Conservation (phyloP, 768 basidiomycete genomes). For the Tephrocybe rancida region DNA sequence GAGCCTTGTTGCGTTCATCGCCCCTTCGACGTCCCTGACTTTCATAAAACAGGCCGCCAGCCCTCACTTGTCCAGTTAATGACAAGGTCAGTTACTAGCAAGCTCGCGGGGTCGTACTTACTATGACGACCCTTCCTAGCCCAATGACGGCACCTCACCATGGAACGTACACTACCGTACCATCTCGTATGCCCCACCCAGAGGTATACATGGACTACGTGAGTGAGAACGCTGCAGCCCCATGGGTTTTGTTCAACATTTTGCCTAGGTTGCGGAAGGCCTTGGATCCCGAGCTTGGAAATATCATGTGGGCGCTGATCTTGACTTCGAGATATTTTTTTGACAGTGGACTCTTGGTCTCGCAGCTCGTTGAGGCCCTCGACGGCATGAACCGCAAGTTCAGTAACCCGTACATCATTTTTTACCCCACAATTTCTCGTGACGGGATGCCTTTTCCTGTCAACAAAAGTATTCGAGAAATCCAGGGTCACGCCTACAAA, state of each 20-base stretch:
- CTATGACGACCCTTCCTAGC: constrained; percentile 23
- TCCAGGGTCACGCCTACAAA: constrained; percentile 63
- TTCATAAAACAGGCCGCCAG: constrained; percentile 49
- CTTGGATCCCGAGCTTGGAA: constrained; percentile 71
- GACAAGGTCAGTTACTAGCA: constrained; percentile 56
- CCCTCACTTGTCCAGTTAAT: constrained; percentile 74
- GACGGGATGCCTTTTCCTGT: constrained; percentile 83
- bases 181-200: constrained; percentile 75
- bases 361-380: constrained; percentile 70
- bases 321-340: not conserved
- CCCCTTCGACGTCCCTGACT: constrained; percentile 2
- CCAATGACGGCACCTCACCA: constrained; percentile 48
- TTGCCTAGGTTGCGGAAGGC: constrained; percentile 65
- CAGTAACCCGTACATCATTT: constrained; percentile 77
- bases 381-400: constrained; percentile 84
- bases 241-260: not conserved
- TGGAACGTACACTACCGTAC: constrained; percentile 43
- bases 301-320: constrained; percentile 52
- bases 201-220: constrained; percentile 86
- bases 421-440: constrained; percentile 75
- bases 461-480: constrained; percentile 75
- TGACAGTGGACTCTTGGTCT: not conserved
- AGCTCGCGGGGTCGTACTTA: not conserved
- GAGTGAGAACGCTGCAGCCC: constrained; percentile 18
- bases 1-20: not conserved